A percentile compares a stretch with the other conserved stretches of the same genome.
These are phyloP conservation scores for Torulaspora maleeae DNA, from an alignment of 805 yeast genomes.

Conservation along the genomic window DNA sequence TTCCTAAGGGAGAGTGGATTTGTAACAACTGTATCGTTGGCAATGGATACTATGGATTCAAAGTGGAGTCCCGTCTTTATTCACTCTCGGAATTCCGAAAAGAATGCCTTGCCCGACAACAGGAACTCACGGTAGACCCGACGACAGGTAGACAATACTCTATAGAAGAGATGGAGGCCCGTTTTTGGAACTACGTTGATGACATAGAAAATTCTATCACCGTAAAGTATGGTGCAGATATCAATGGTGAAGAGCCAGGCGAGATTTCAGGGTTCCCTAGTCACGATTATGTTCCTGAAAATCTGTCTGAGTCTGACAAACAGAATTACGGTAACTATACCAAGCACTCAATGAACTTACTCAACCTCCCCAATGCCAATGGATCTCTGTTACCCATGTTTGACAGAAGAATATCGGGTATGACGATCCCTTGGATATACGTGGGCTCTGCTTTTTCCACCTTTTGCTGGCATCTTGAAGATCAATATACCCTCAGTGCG, in stretches of 20 bases:
- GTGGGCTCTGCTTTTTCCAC: slow-evolving; percentile 86
- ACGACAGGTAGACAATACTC: slow-evolving; percentile 21
- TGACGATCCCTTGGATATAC: slow-evolving; percentile 94
- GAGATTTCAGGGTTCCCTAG: slow-evolving; percentile 76
- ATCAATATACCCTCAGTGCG: slow-evolving; percentile 85
- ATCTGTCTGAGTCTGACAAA: slow-evolving; percentile 14
- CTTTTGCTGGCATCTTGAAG: slow-evolving; percentile 96
- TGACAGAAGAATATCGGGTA: slow-evolving; percentile 73
- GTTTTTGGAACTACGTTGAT: slow-evolving; percentile 61
- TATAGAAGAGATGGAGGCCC: slow-evolving; percentile 48
- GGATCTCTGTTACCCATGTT: slow-evolving; percentile 68
- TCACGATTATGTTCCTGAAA: slow-evolving; percentile 30
- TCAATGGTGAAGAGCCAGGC: slow-evolving; percentile 60
- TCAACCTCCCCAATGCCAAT: slow-evolving; percentile 62
- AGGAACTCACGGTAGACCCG: slow-evolving; percentile 37
- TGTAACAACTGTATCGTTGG: slow-evolving; percentile 84
- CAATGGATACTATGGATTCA: slow-evolving; percentile 84
- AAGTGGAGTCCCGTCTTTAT: slow-evolving; percentile 54
- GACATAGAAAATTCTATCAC: slow-evolving; percentile 44
- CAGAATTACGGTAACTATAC: slow-evolving; percentile 38
- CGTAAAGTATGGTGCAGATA: slow-evolving; percentile 82
- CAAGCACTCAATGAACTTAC: slow-evolving; percentile 69
- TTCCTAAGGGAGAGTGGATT: slow-evolving; percentile 67
- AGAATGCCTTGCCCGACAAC: slow-evolving; percentile 48
- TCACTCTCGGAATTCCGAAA: slow-evolving; percentile 56